A percentile compares a stretch with the other conserved stretches of the same genome.
These are phyloP conservation scores for Aeschynomene evenia DNA, from an alignment of 306 rosid species.

Conservation along the genomic window DNA sequence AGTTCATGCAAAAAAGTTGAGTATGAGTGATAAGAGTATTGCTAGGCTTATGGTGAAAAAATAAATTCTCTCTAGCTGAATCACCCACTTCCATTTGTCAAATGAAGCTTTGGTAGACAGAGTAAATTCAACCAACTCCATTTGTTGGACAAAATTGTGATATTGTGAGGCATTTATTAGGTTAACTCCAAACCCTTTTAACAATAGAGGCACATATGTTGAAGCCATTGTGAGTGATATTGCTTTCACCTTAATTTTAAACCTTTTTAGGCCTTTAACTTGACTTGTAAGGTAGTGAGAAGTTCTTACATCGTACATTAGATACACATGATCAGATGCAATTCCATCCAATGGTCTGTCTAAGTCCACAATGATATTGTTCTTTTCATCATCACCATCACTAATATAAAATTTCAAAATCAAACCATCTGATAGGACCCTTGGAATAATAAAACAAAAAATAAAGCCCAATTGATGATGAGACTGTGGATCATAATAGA, in stretches of 20 bases:
- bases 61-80: no score
- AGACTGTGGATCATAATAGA: background rate
- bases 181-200: background rate
- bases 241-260: background rate
- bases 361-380: background rate
- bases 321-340: background rate
- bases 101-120: no score
- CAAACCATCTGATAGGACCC: background rate
- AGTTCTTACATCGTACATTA: background rate
- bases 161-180: no score
- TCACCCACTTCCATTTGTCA: no score
- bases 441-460: background rate
- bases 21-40: no score
- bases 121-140: no score
- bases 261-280: background rate
- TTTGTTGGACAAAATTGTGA: background rate
- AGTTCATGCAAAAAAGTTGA: no score
- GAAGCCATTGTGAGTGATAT: background rate
- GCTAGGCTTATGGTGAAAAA: no score
- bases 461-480: background rate
- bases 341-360: fast-evolving
- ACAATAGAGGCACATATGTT: background rate
- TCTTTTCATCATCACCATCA: background rate
- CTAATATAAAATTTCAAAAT: background rate
- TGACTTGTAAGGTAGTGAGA: background rate